Evolutionary conservation across 768 basidiomycete genomes (phyloP).

Genomic region (Crassisporium funariophilum): DNA sequence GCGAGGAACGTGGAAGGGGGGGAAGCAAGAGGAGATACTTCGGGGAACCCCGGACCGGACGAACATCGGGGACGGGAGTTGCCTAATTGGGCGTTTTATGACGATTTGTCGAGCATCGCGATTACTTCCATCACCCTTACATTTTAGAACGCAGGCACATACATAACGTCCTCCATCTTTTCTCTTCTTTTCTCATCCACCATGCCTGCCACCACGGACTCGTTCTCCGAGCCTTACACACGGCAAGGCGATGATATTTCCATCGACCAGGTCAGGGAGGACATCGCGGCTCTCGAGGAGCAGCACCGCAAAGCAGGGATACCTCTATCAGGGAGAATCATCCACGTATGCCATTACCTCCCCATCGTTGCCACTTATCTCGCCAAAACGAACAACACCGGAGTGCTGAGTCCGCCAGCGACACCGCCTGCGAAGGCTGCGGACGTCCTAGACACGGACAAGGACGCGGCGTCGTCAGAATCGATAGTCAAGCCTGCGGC

Average conservation of each 20-base stretch:
- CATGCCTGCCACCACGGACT: slow-evolving; percentile 51
- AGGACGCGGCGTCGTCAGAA: slow-evolving; percentile 9
- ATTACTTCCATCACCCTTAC: slow-evolving; percentile 14
- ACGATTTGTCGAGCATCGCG: slow-evolving; percentile 28
- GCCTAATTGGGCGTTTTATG: slow-evolving; percentile 21
- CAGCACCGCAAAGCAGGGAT: slow-evolving; percentile 71
- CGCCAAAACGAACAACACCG: slow-evolving; percentile 33
- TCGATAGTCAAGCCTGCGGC: slow-evolving; percentile 10
- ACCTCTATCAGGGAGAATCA: slow-evolving; percentile 81
- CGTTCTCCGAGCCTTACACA: slow-evolving; percentile 72
- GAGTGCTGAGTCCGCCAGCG: slow-evolving; percentile 71
- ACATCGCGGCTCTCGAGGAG: slow-evolving; percentile 72
- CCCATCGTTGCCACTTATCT: slow-evolving; percentile 70
- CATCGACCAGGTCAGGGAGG: slow-evolving; percentile 71
- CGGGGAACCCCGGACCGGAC: too few species aligned
- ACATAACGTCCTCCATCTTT: slow-evolving; percentile 6
- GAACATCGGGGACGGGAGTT: too few species aligned
- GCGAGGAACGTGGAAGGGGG: too few species aligned
- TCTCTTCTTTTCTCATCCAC: slow-evolving; percentile 10
- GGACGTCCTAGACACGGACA: slow-evolving; percentile 40
- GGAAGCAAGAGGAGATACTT: too few species aligned
- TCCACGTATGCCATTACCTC: slow-evolving; percentile 91
- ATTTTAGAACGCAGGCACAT: slow-evolving; percentile 7
- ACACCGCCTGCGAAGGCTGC: slow-evolving; percentile 67
- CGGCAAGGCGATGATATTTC: slow-evolving; percentile 66